These are phyloP conservation scores for Saccharomycopsis phalli DNA, from an alignment of 1,139 yeast species.

Conservation along the genomic window DNA sequence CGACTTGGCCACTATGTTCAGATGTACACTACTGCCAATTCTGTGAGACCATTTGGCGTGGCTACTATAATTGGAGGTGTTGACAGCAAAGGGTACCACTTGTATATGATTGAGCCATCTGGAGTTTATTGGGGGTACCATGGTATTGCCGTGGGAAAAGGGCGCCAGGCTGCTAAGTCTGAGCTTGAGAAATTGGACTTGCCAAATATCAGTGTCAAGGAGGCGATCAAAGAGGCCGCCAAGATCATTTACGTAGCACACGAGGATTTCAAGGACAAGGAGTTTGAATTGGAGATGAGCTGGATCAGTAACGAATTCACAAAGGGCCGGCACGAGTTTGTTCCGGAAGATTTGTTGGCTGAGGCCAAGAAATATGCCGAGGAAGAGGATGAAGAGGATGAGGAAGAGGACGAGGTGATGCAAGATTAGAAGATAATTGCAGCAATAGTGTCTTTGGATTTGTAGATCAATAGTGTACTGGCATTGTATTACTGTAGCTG, in stretches of 20 bases:
- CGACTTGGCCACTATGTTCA: slow-evolving; percentile 90
- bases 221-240: slow-evolving; percentile 91
- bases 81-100: slow-evolving; percentile 80
- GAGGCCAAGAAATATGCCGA: slow-evolving; percentile 81
- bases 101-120: slow-evolving; percentile 96
- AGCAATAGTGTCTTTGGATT: too few relatives aligned
- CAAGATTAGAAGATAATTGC: too few relatives aligned
- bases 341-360: slow-evolving; percentile 66
- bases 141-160: slow-evolving; percentile 98
- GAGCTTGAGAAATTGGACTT: slow-evolving; percentile 87
- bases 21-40: slow-evolving; percentile 90
- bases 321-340: slow-evolving; percentile 68
- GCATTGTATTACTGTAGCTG: too few relatives aligned
- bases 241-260: slow-evolving; percentile 88
- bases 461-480: too few relatives aligned
- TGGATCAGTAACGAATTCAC: slow-evolving; percentile 80
- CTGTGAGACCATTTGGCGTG: slow-evolving; percentile 96
- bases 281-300: slow-evolving; percentile 87
- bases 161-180: slow-evolving; percentile 92
- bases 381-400: slow-evolving; percentile 72
- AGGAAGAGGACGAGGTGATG: slow-evolving; percentile 40
- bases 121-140: slow-evolving; percentile 96
- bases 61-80: slow-evolving; percentile 90
- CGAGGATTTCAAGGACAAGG: slow-evolving; percentile 96
- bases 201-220: slow-evolving; percentile 58